Base-by-base conservation (phyloP, 257 asterid species). In the Solanum clarkiae region DNA sequence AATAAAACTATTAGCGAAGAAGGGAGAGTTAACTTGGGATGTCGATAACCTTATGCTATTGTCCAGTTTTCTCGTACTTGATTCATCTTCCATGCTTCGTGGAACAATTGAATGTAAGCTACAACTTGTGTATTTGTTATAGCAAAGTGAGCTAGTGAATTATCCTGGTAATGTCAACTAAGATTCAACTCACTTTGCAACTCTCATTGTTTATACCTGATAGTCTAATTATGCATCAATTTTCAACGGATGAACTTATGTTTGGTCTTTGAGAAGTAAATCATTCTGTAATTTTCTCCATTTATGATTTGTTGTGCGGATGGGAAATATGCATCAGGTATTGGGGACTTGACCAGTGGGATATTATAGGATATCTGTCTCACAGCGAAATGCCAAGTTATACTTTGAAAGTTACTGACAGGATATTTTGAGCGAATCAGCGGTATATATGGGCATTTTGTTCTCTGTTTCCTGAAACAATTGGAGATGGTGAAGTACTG, bases 21-120 rank as follows among this genome's bases (percentile, higher is more conserved):
- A 51, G 88, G 90, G 83, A 90, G 98, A 89, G 95, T 90, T 32
- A 90, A 82, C 86, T 89, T 96, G 92, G 99, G 99, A 86, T 96
- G 98, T 92, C 86, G 97, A 85, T 95, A 89, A 86, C 54, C 68
- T 55, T 55, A 42, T 36, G 18, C 65, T 54, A 20, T 45, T 63
- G 26, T 79, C 83, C 65, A 29, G 65, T 53, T 53, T 53, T 79
- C 62, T 26, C 16, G 1, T 36, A 79, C 83, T 79, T 79, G 49
- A 79, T 53, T 79, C 83, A 79, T 79, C 83, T 53, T 79, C 83
- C 65, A 79, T 79, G 29, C 62, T 53, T 26, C 65, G 4, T 79
- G 82, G 82, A 15, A 79, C 16, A 26, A 29, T 29, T 79, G 65
- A 79, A 26, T 81, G 51, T 51, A 54, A 57, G 57, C 85, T 88